These are phyloP conservation scores for Allodekkera sacchari DNA, from an alignment of 805 yeast genomes.

Conservation along the genomic window DNA sequence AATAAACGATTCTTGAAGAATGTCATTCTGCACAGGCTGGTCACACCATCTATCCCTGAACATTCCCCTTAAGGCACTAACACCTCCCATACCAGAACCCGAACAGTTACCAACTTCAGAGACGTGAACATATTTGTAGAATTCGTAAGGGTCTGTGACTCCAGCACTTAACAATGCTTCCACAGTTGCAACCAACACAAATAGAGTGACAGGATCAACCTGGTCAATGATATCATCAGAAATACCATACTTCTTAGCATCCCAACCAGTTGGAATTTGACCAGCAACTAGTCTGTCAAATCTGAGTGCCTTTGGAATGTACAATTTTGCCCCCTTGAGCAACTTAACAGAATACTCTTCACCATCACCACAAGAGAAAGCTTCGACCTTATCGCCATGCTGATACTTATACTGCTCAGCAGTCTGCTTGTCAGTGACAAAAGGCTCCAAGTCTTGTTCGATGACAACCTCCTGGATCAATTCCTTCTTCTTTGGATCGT, in stretches of 20 bases:
- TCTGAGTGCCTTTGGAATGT: slow-evolving; percentile 78
- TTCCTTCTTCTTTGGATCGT: slow-evolving; percentile 90
- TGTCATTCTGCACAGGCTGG: slow-evolving; percentile 92
- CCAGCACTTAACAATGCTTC: slow-evolving; percentile 94
- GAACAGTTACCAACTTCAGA: slow-evolving; percentile 99
- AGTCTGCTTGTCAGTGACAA: slow-evolving; percentile 89
- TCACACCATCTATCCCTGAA: slow-evolving; percentile 91
- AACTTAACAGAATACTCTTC: slow-evolving; percentile 90
- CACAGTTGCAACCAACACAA: slow-evolving; percentile 85
- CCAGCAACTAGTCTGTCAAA: slow-evolving; percentile 75
- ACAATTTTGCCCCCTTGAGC: slow-evolving; percentile 86
- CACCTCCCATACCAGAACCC: slow-evolving; percentile 99
- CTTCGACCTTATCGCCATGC: slow-evolving; percentile 91
- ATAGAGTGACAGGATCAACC: slow-evolving; percentile 94
- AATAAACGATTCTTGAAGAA: slow-evolving; percentile 95
- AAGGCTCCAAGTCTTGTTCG: slow-evolving; percentile 94
- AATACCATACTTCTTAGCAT: slow-evolving; percentile 90
- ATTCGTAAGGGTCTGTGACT: slow-evolving; percentile 96
- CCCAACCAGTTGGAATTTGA: slow-evolving; percentile 98
- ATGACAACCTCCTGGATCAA: slow-evolving; percentile 92
- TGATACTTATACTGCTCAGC: slow-evolving; percentile 91
- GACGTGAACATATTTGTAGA: slow-evolving; percentile 96
- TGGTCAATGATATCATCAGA: slow-evolving; percentile 87
- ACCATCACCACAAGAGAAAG: slow-evolving; percentile 66
- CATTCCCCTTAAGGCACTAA: slow-evolving; percentile 94